These are phyloP conservation scores for Canavalia gladiata DNA, from an alignment of 306 rosid species.

Conservation along the genomic window DNA sequence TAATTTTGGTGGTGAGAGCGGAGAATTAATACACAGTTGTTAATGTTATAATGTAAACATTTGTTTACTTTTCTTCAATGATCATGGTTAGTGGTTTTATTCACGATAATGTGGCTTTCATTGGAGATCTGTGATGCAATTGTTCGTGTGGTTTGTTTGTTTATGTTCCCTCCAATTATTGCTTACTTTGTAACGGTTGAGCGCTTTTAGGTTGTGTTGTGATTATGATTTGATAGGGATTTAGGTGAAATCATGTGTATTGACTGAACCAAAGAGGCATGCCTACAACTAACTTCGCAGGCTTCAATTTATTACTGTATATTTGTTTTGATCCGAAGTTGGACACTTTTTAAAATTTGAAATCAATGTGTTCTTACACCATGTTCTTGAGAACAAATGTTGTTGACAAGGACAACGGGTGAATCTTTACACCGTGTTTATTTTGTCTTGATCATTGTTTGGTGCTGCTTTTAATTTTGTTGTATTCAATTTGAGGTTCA, in stretches of 20 bases:
- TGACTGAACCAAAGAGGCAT: conserved; percentile 14
- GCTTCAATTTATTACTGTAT: neutral
- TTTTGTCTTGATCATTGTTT: conserved; percentile 9
- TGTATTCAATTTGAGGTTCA: neutral
- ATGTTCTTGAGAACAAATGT: neutral
- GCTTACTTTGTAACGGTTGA: conserved; percentile 1
- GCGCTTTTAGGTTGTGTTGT: neutral
- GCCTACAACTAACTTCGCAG: neutral
- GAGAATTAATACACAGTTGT: conserved; percentile 5
- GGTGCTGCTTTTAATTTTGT: neutral
- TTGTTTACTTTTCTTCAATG: conserved; percentile 5
- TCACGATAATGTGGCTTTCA: neutral
- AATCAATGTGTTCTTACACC: neutral
- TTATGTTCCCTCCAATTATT: neutral
- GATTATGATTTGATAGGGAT: conserved; percentile 12
- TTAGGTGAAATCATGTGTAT: neutral
- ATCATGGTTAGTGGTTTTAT: neutral
- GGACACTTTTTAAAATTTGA: too few species aligned
- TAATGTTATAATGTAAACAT: conserved; percentile 42
- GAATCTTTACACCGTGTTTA: neutral
- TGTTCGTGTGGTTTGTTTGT: neutral
- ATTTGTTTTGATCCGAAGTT: neutral
- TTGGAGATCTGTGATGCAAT: conserved; percentile 4
- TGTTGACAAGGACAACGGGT: conserved; percentile 1
- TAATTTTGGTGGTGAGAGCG: conserved; percentile 47